Base-by-base conservation (phyloP, 1,284 basidiomycete genomes). In the Tilletia caries region DNA sequence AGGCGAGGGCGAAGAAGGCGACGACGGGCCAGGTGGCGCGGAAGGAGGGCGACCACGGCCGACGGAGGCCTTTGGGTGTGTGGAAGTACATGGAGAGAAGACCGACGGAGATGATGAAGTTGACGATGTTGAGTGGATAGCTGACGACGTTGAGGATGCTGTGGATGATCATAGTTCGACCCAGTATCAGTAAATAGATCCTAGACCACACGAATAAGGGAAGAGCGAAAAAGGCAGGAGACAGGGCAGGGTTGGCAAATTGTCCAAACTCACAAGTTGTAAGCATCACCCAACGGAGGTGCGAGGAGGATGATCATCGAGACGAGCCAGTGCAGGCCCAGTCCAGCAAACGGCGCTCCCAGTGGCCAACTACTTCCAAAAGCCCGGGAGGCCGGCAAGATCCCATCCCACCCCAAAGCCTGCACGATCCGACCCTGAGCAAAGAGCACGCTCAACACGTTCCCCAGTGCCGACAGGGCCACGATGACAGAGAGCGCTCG, bases 101-200 rank as follows among this genome's bases (percentile, higher is more conserved):
- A 18, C 88, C 89, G 85, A 87, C 60, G 48, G 88, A 85, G 67
- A 89, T 85, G 71, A 88, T 87, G 2, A 89, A 78, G 76, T 88
- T 87, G 74, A 82, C 76, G 25, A 81, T 72, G 67, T 79, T 78
- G 41, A 69, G 68, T 65, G 58, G 71, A 66, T 33, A 73, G n/a
- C 41, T 58, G 32, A 48, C 68, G 50, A 64, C 67, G 20, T 67
- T 67, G 34, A 71, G 41, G 54, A 73, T 73, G 41, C 64, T 65
- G 64, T 54, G 1, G n/a, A 50, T 10, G 10, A 20, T 44, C 43
- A 44, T n/a, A n/a, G n/a, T n/a, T n/a, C n/a, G n/a, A n/a, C n/a
- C n/a, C n/a, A n/a, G n/a, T n/a, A n/a, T n/a, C n/a, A n/a, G n/a
- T n/a, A n/a, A n/a, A 12, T 13, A 46, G n/a, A n/a, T 46, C n/a